phyloP scores from a whole-genome alignment of 2,329 filamentous ascomycete genomes.

The Xylariaceae sp. region DNA sequence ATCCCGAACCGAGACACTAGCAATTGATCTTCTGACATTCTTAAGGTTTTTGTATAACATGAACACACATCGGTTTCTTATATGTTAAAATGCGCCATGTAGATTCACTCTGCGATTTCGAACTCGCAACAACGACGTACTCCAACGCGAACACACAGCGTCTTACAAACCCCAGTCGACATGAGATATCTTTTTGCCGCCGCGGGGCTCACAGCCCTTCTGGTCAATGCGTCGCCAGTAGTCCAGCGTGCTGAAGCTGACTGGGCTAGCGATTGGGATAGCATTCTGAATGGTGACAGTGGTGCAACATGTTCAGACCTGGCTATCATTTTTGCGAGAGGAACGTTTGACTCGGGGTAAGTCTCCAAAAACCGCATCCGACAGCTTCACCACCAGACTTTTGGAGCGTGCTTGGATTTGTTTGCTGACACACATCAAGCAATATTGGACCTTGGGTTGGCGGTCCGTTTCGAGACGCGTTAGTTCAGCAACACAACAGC shows the following conservation, averaged over 20 bases:
- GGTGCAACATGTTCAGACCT: slow-evolving; percentile 17
- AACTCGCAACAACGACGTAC: no score
- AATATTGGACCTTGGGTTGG: slow-evolving; percentile 21
- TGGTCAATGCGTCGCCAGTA: background rate
- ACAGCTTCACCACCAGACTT: background rate
- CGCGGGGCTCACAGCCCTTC: background rate
- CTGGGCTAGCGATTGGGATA: slow-evolving; percentile 18
- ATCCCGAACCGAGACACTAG: no score
- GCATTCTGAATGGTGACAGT: slow-evolving; percentile 11
- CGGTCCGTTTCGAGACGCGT: slow-evolving; percentile 16
- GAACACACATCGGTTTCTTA: no score
- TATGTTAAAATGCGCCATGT: no score
- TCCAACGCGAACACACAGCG: no score
- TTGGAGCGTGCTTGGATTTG: no score
- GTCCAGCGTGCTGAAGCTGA: slow-evolving; percentile 10
- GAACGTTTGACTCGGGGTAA: slow-evolving; percentile 22
- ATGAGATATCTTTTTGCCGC: background rate
- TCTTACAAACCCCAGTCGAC: background rate
- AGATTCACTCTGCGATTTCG: no score
- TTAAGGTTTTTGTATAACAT: no score
- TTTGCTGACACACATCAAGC: no score
- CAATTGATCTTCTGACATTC: no score
- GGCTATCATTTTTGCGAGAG: slow-evolving; percentile 21
- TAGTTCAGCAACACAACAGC: slow-evolving; percentile 1
- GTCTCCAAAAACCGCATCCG: background rate